Evolutionary conservation across 768 basidiomycete genomes (phyloP), one percentile per base, ranked within the genome.

Genomic region (Lactarius akahatsu): DNA sequence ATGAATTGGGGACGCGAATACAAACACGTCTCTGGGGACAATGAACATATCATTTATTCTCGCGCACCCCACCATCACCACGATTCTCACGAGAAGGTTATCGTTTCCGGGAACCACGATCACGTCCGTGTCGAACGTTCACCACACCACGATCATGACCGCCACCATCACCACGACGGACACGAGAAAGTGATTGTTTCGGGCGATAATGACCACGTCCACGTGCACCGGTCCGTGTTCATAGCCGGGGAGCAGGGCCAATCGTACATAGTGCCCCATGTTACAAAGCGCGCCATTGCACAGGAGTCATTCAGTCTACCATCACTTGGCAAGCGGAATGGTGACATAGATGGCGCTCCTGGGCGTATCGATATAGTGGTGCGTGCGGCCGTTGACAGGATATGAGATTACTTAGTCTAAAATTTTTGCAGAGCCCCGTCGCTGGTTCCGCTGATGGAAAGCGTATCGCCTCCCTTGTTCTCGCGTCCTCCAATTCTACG

Each of bases 311-410:
- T 62, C 30, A 26, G 16, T 26, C 16, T 65, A 23, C 40, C 56
- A 18, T 40, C 52, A 18, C 30, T 60, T 54, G 30, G 40, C 28
- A 65, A 43, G 55, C 64, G 70, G 54, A 62, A 52, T 64, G 64
- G 30, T 62, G 68, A 34, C 50, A 9, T 50, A 15, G 62, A 61
- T 16, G 75, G 76, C 2, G 78, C 76, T 9, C 72, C 77, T 9
- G 85, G 86, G 4, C 76, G 64, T 3, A 75, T 87, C 57, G 79
- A 82, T 67, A 80, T 88, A 66, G 74, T 83, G 77, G 86, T 80
- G 67, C 60, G 80, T 76, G 15, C 43, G 36, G 4, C 34, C 30
- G 63, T 38, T 43, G 36, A 47, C 65, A 71, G 59, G 64, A 38
- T 63, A 67, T 10, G 45, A 62, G n/a, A n/a, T n/a, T n/a, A 26